Conservation (phyloP, 768 basidiomycete species). For the Phylloporus arenicola region DNA sequence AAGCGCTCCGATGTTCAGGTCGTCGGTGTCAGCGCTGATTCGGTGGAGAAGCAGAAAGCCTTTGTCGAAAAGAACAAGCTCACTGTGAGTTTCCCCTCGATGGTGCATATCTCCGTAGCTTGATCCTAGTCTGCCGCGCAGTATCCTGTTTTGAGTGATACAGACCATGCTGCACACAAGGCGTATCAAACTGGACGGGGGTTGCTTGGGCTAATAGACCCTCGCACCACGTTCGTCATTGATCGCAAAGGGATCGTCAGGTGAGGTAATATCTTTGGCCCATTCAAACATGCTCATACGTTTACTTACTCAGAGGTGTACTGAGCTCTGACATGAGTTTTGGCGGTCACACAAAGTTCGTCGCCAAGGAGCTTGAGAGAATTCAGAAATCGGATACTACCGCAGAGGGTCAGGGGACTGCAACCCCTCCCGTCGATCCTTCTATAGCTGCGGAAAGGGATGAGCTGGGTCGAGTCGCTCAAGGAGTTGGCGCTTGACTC, state of each 20-base stretch:
- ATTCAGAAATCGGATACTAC: slow-evolving; percentile 23
- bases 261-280: slow-evolving; percentile 31
- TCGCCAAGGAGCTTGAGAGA: slow-evolving; percentile 59
- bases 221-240: slow-evolving; percentile 72
- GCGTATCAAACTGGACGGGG: slow-evolving; percentile 63
- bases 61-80: slow-evolving; percentile 71
- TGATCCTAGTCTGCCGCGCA: slow-evolving; percentile 19
- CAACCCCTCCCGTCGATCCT: slow-evolving; percentile 3
- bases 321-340: slow-evolving; percentile 58
- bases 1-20: slow-evolving; percentile 58
- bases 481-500: slow-evolving; percentile 14
- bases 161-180: slow-evolving; percentile 54
- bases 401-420: not conserved
- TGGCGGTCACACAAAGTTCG: slow-evolving; percentile 65
- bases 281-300: slow-evolving; percentile 2
- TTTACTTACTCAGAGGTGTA: slow-evolving; percentile 40
- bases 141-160: slow-evolving; percentile 80
- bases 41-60: slow-evolving; percentile 64
- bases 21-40: slow-evolving; percentile 70
- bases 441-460: slow-evolving; percentile 8
- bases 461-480: slow-evolving; percentile 20
- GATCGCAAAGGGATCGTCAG: slow-evolving; percentile 64
- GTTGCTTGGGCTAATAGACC: slow-evolving; percentile 58
- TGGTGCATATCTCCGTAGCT: not conserved
- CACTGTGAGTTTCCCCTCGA: slow-evolving; percentile 39